phyloP scores from a whole-genome alignment of 108 stramenopile species.

The Nitzschia sp. region DNA sequence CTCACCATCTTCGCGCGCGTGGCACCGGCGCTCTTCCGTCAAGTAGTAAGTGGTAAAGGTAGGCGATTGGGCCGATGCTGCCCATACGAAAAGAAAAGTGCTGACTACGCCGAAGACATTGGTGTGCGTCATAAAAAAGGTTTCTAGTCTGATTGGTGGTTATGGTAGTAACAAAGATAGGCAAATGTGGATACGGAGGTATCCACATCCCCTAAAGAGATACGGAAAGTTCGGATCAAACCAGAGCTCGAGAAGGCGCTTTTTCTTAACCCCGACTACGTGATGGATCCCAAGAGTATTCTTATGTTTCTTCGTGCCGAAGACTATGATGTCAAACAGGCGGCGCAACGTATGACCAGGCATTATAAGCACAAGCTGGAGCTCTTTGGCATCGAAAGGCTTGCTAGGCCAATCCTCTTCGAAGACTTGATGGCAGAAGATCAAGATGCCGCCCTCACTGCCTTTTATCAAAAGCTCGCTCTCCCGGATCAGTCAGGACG shows the following conservation, averaged over 20 bases:
- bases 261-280: conserved; percentile 24
- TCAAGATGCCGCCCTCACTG: not conserved
- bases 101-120: too few relatives aligned
- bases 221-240: conserved; percentile 4
- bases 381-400: conserved; percentile 36
- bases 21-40: too few relatives aligned
- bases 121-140: too few relatives aligned
- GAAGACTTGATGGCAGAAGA: conserved; percentile 23
- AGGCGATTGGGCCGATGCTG: too few relatives aligned
- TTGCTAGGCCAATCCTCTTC: conserved; percentile 24
- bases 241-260: conserved; percentile 16
- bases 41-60: too few relatives aligned
- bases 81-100: too few relatives aligned
- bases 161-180: too few relatives aligned
- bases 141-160: too few relatives aligned
- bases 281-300: conserved; percentile 21
- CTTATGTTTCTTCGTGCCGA: conserved; percentile 45
- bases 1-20: too few relatives aligned
- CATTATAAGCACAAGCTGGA: conserved; percentile 45
- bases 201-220: too few relatives aligned
- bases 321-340: conserved; percentile 29
- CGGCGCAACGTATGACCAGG: conserved; percentile 27
- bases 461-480: not conserved
- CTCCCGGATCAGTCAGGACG: conserved; percentile 22
- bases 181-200: too few relatives aligned